Conservation (phyloP, 805 yeast genomes). For the Yamadazyma olivae region DNA sequence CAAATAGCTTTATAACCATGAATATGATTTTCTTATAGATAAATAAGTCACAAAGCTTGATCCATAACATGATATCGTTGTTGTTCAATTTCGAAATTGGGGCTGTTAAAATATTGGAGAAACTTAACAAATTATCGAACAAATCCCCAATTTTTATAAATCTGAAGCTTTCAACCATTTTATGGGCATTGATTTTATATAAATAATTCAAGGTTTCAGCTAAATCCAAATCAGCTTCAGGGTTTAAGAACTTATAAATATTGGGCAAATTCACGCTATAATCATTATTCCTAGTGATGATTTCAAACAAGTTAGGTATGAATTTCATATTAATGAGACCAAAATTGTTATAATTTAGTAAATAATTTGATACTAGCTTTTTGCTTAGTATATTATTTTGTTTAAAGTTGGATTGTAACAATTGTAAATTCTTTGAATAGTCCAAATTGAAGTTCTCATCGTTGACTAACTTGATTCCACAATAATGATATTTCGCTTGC, state of each 20-base stretch:
- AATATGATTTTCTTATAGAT: conserved; percentile 54
- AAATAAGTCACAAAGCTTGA: conserved; percentile 62
- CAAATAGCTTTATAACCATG: conserved; percentile 55
- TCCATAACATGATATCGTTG: conserved; percentile 55
- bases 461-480: conserved; percentile 50
- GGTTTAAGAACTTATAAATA: conserved; percentile 42
- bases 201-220: conserved; percentile 60
- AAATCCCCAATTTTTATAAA: conserved; percentile 65
- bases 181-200: conserved; percentile 62
- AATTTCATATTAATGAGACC: conserved; percentile 14
- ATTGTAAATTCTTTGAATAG: background rate
- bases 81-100: conserved; percentile 60
- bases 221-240: conserved; percentile 50
- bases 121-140: conserved; percentile 49
- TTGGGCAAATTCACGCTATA: conserved; percentile 27
- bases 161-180: conserved; percentile 63
- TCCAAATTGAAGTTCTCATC: conserved; percentile 3
- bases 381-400: no score
- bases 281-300: conserved; percentile 14
- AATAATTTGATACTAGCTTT: background rate
- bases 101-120: conserved; percentile 53
- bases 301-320: conserved; percentile 26
- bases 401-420: background rate
- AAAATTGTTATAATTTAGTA: background rate
- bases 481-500: conserved; percentile 80